Evolutionary conservation across 768 basidiomycete species (phyloP), one percentile per base, ranked within the genome.

Genomic region (Clitopilus passeckerianus): DNA sequence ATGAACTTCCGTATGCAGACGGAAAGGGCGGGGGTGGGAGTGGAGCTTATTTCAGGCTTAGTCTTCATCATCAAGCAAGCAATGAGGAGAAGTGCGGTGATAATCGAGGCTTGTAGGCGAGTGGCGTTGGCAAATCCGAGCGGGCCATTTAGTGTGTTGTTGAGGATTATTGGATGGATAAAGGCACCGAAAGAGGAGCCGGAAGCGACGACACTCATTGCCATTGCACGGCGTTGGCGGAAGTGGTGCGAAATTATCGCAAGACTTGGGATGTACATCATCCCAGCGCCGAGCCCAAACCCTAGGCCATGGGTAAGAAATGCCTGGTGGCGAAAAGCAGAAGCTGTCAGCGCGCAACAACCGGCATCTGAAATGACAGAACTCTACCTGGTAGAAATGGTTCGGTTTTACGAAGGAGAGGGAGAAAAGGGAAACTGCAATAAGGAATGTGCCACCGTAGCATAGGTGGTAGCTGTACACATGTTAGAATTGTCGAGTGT

Each of bases 91-190:
- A 77, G 62, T 1, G 65, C 79, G 8, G 71, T 67, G 35, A 77
- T 63, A 18, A 83, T 61, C 41, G 64, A 75, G 0, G 77, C 80
- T 57, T 73, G 79, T 14, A 71, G 74, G 2, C 80, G 72, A 20
- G 77, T 76, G 16, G 76, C 74, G 33, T 71, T 75, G 14, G 69
- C 72, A 44, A 82, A 84, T 5, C 80, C 78, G 16, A 76, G 69
- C 1, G n/a, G 59, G 10, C 65, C 65, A 41, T 66, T 67, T 56
- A 72, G 64, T 34, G 61, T 62, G 53, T 80, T 76, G 65, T 83
- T 81, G 18, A 84, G 62, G 71, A 81, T 72, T 60, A 80, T 75
- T 1, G 78, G 77, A 59, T 77, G 78, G 10, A 81, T 63, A 34
- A 78, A 71, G 20, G 79, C 78, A 9, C 82, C 80, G 15, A 79